Evolutionary conservation across 2,329 filamentous ascomycete genomes (phyloP), one percentile per base, ranked within the genome.

Genomic region (Penicillium corylophilum): DNA sequence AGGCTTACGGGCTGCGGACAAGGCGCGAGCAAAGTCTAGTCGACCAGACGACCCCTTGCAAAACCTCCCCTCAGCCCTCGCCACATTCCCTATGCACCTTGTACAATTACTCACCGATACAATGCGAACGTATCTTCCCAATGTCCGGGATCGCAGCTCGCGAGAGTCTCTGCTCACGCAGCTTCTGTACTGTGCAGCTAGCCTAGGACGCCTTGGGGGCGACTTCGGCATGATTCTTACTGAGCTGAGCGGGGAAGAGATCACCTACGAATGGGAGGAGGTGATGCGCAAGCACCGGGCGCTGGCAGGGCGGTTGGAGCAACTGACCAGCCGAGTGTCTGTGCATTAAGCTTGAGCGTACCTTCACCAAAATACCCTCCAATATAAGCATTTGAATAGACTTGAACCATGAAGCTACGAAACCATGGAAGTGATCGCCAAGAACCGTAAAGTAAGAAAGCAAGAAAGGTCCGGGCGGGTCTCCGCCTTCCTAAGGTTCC

Each of bases 171-270:
- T 97, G 48, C 75, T 96, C 33, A 97, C 92, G 0, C 93, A 97
- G 69, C 89, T 96, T 0, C 76, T 97, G 8, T 97, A 96, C 72
- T 95, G 91, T 63, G 92, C 93, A 0, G 89, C 90, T 41, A 96
- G 92, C 72, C 76, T 99, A 44, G 93, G 93, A 0, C 82, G 94
- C 42, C 76, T 97, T 0, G 94, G 94, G 2, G 92, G 90, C 1
- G 94, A 99, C 70, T 99, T 99, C 72, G 88, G 92, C 50, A 82
- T 96, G 76, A 83, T 96, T 59, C 79, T 97, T 51, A 90, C 91
- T 0, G 65, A 84, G 33, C 64, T 86, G 9, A 77, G 77, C 29
- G 64, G 70, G 60, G 61, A 77, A n/a, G 66, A 68, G 76, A 81
- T 55, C 85, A 57, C 47, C 24, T 69, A 65, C 29, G 73, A 96